Percentiles rank a stretch among this genome's conserved stretches.
These are phyloP conservation scores for Punctularia strigosozonata DNA, from an alignment of 768 basidiomycete genomes.

Conservation along the genomic window DNA sequence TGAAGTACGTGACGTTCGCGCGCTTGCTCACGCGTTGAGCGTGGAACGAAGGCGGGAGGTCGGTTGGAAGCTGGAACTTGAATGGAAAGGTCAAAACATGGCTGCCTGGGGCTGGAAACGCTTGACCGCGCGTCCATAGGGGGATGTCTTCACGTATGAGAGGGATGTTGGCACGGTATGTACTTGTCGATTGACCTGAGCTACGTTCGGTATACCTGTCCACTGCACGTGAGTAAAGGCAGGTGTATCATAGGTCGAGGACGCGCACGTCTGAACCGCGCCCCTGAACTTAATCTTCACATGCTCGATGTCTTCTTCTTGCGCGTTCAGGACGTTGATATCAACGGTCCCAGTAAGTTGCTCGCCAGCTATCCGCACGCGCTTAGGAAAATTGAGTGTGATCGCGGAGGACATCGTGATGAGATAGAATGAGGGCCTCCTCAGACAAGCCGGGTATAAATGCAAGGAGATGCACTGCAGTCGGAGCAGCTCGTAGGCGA, in stretches of 20 bases:
- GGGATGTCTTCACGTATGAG: conserved; percentile 6
- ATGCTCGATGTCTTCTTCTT: conserved; percentile 9
- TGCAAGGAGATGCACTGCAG: no score
- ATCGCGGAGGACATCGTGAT: no score
- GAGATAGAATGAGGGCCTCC: no score
- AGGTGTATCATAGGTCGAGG: no score
- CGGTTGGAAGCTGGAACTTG: conserved; percentile 7
- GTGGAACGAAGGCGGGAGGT: conserved; percentile 11
- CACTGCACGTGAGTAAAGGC: no score
- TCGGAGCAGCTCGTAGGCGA: no score
- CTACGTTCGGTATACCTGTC: conserved; percentile 5
- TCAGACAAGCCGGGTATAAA: no score
- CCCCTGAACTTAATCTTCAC: conserved; percentile 12
- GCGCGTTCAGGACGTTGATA: conserved; percentile 8
- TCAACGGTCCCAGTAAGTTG: conserved; percentile 8
- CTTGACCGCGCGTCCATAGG: conserved; percentile 8
- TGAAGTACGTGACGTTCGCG: conserved; percentile 10
- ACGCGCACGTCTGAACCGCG: conserved; percentile 11
- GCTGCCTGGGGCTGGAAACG: no score
- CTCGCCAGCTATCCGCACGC: conserved; percentile 8
- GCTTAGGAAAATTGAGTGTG: conserved; percentile 7
- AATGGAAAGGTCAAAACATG: conserved; percentile 11
- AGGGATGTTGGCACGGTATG: conserved; percentile 4
- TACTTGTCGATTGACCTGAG: conserved; percentile 1
- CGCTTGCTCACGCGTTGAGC: conserved; percentile 5